Base-by-base conservation (phyloP, 352 stramenopile species). In the Phytophthora sp. region DNA sequence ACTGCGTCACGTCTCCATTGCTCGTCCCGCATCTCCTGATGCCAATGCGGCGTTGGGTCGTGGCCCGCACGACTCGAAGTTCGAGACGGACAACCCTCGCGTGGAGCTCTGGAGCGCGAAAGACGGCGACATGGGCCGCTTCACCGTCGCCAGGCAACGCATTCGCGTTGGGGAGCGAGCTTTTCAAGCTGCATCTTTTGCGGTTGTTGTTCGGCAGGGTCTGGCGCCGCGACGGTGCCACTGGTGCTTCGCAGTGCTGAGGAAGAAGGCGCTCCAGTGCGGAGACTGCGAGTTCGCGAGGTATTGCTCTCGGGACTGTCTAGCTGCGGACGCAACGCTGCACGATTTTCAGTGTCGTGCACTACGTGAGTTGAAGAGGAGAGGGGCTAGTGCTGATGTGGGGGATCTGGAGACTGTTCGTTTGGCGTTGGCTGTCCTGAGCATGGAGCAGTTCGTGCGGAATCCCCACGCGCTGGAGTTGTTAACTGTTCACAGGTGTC, bases 251-350 rank as follows among this genome's bases (percentile, higher is more conserved):
- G 8, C 6, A 11, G 21, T 21, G 37, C 66, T 91, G 5, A 50
- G 46, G 1, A 72, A 72, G 43, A 87, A 79, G 54, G 79, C 74
- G 18, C 62, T 88, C 1, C 75, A 84, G 20, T 91, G 82, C 26
- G 82, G 55, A 12, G 65, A 57, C 17, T 91, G 82, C 44, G 42
- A 67, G 37, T 88, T 84, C 41, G 55, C 77, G 15, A 63, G 72
- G 31, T 89, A 88, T 54, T 89, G 82, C 43, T 83, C 72, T 24
- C 71, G 54, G 17, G 51, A 72, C 27, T 91, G 79, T 58, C 46
- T 89, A 18, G 44, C 72, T 23, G 50, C 62, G 28, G 78, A 89
- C 56, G 54, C 63, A 0, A 8, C 51, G 37, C 52, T 91, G 31
- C 82, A 91, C 44, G 78, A 76, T 30, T 70, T 73, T 12, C 79